Conservation (phyloP, 345 rosid species). For the Aquilaria sinensis region DNA sequence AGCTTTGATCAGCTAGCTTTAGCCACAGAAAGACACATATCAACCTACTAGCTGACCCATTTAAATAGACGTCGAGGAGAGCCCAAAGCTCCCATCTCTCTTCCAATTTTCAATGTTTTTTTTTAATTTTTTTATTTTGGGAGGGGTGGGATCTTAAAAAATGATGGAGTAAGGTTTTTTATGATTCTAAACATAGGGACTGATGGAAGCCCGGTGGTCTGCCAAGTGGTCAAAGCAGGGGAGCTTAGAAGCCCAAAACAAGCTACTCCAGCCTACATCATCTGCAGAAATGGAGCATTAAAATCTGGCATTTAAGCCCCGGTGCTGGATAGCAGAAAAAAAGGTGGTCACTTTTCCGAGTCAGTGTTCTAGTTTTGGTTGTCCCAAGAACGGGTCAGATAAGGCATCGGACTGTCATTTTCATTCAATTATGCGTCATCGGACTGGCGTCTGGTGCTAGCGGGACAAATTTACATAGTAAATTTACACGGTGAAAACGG, state of each 20-base stretch:
- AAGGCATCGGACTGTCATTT: slow-evolving; percentile 5
- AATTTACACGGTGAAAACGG: too few relatives aligned
- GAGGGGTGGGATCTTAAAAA: not conserved
- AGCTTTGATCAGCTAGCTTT: not conserved
- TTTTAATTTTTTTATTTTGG: too few relatives aligned
- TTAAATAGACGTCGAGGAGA: slow-evolving; percentile 15
- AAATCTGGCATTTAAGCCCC: slow-evolving; percentile 11
- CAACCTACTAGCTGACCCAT: slow-evolving; percentile 8
- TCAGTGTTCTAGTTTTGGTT: slow-evolving; percentile 7
- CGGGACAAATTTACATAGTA: too few relatives aligned
- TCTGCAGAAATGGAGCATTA: not conserved
- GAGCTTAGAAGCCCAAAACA: slow-evolving; percentile 3
- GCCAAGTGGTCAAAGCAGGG: slow-evolving; percentile 24
- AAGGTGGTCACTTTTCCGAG: not conserved
- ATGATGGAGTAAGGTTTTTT: not conserved
- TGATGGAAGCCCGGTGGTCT: slow-evolving; percentile 2
- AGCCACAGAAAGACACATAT: not conserved
- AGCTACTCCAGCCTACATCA: slow-evolving; percentile 7
- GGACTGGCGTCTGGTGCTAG: too few relatives aligned
- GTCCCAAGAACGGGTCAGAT: slow-evolving; percentile 32
- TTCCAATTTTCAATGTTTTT: too few relatives aligned
- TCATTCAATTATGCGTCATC: too few relatives aligned
- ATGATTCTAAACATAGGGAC: not conserved
- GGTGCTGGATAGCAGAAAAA: not conserved
- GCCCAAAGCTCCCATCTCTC: not conserved